Percentiles rank a stretch among this genome's conserved stretches.
These are phyloP conservation scores for Gossypium davidsonii DNA, from an alignment of 441 rosid species.

Conservation along the genomic window DNA sequence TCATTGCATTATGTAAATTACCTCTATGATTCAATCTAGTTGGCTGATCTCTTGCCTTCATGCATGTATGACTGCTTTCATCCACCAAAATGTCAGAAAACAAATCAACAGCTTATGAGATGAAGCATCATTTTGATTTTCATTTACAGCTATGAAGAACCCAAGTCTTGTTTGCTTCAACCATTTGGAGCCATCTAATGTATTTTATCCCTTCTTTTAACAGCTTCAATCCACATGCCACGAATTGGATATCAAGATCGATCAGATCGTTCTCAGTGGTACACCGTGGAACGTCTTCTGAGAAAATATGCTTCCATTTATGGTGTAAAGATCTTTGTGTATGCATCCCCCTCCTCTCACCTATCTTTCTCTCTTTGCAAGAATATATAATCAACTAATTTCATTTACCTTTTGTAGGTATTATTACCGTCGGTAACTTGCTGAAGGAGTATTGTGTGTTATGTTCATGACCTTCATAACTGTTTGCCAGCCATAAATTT, in stretches of 20 bases:
- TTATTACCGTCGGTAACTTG: constrained; percentile 6
- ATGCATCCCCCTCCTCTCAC: constrained; percentile 22
- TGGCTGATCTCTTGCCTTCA: not conserved
- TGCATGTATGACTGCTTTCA: not conserved
- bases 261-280: constrained; percentile 79
- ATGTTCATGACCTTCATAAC: not conserved
- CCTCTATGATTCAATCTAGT: not conserved
- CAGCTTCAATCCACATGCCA: constrained; percentile 90
- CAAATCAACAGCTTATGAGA: not conserved
- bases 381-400: not conserved
- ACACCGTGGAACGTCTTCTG: constrained; percentile 74
- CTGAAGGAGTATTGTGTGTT: not conserved
- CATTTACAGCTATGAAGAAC: not conserved
- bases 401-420: constrained; percentile 2
- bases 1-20: not conserved
- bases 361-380: not conserved
- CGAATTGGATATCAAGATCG: constrained; percentile 74
- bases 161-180: not conserved
- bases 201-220: not conserved
- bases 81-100: not conserved
- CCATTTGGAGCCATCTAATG: not conserved
- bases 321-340: constrained; percentile 66
- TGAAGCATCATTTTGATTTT: not conserved
- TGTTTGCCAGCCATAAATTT: too few relatives aligned
- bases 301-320: constrained; percentile 69